Evolutionary conservation across 1,284 basidiomycete species (phyloP), one percentile per base, ranked within the genome.

Genomic region (Hymenochaete sp.): DNA sequence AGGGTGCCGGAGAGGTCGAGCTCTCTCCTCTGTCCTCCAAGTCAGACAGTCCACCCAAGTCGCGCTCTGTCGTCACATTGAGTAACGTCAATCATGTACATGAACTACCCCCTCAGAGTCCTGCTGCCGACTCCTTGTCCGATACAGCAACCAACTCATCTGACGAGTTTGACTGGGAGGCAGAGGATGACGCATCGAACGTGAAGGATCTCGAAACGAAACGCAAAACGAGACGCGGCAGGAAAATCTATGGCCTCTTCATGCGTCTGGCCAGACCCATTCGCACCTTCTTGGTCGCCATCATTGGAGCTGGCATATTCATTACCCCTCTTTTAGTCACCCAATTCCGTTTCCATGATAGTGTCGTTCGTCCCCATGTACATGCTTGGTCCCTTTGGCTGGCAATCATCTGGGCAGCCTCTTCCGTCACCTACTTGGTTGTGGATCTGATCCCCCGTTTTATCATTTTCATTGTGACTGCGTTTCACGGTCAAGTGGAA

Each of bases 141-240:
- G 76, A 79, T n/a, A 71, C 75, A 4, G 72, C 65, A 26, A 81
- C 79, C 9, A 73, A 77, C 55, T 69, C 74, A 1, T 76, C 73
- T 11, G 82, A 82, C 55, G 78, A 84, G 55, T 84, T 86, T 54
- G 71, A 84, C 63, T 84, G 82, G 82, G 78, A 82, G 45, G 71
- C 58, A 21, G 66, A 66, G 42, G 67, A 82, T 47, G 75, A 77
- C 40, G 70, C 70, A 4, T 62, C 22, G 47, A 44, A 28, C 49
- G 46, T 19, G 47, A 51, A 52, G 48, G 52, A 50, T 18, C 25
- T 45, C 8, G 52, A 50, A 51, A 55, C 54, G 44, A 41, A 53
- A 42, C 55, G 53, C 32, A 52, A 62, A 51, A 68, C 67, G 18
- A 63, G 59, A 42, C 58, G 73, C 44, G 72, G 72, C 36, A 71